Conservation (phyloP, 345 rosid genomes). For the Ceriops decandra region DNA sequence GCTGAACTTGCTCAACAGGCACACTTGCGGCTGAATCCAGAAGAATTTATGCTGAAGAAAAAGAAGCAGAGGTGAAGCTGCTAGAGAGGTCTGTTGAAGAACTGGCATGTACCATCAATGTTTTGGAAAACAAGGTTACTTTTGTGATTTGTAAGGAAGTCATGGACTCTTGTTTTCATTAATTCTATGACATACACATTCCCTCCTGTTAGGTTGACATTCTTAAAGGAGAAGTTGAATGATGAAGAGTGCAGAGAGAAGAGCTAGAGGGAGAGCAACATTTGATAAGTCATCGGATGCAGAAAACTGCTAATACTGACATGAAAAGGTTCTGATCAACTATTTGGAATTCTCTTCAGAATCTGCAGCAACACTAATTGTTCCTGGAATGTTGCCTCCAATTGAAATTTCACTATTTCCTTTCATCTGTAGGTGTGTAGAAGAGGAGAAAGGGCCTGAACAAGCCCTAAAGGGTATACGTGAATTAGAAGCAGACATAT, state of each 20-base stretch:
- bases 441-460: slow-evolving; percentile 61
- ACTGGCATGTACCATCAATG: slow-evolving; percentile 77
- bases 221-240: slow-evolving; percentile 86
- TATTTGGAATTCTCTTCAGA: not conserved
- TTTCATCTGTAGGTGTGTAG: slow-evolving; percentile 44
- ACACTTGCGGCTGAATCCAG: slow-evolving; percentile 49
- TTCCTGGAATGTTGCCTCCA: slow-evolving; percentile 8
- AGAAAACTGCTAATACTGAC: slow-evolving; percentile 57
- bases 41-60: slow-evolving; percentile 61
- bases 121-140: slow-evolving; percentile 76
- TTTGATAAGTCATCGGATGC: slow-evolving; percentile 63
- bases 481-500: slow-evolving; percentile 48
- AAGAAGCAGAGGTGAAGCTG: slow-evolving; percentile 78
- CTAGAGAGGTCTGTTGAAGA: slow-evolving; percentile 88
- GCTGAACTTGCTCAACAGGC: slow-evolving; percentile 60
- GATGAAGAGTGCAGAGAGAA: slow-evolving; percentile 78
- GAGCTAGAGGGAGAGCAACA: slow-evolving; percentile 82
- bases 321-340: slow-evolving; percentile 50
- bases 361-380: not conserved
- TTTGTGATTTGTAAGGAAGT: slow-evolving; percentile 11
- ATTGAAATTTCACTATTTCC: slow-evolving; percentile 15
- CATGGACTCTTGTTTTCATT: slow-evolving; percentile 4
- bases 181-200: slow-evolving; percentile 22
- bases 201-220: slow-evolving; percentile 59
- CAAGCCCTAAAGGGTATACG: slow-evolving; percentile 48